These are phyloP conservation scores for Chaetomiaceae sp. DNA, from an alignment of 2,329 filamentous ascomycete species.

Conservation along the genomic window DNA sequence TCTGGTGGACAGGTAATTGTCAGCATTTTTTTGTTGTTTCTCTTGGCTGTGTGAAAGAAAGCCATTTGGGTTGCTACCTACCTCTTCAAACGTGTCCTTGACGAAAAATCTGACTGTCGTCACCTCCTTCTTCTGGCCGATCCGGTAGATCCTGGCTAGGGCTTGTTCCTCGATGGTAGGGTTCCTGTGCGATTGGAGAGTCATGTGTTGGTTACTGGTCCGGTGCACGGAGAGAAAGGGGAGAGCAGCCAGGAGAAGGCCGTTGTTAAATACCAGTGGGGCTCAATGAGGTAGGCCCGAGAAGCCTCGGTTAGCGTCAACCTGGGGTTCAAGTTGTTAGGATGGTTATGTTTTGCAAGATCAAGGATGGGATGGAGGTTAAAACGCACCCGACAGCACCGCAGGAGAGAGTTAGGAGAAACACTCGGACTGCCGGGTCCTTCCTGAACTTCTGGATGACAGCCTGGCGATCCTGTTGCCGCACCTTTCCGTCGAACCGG, in stretches of 20 bases:
- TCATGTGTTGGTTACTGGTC: no score
- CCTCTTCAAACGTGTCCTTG: slow-evolving; percentile 29
- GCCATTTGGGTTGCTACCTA: not conserved
- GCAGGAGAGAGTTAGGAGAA: slow-evolving; percentile 47
- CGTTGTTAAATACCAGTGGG: slow-evolving; percentile 38
- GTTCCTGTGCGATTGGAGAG: slow-evolving; percentile 22
- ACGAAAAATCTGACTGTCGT: slow-evolving; percentile 28
- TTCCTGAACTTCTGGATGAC: slow-evolving; percentile 38
- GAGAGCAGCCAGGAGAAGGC: not conserved
- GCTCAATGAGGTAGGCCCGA: slow-evolving; percentile 46
- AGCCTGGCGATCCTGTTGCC: slow-evolving; percentile 36
- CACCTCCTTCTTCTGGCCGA: slow-evolving; percentile 28
- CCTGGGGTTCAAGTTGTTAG: slow-evolving; percentile 24
- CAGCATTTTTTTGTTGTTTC: no score
- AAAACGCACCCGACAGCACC: slow-evolving; percentile 45
- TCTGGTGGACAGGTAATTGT: no score
- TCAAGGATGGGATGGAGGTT: not conserved
- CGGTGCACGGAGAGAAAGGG: no score
- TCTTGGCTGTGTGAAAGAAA: not conserved
- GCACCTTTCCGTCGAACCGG: slow-evolving; percentile 45
- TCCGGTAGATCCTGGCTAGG: slow-evolving; percentile 28
- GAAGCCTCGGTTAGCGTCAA: slow-evolving; percentile 45
- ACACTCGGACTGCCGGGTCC: slow-evolving; percentile 36
- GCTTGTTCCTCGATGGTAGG: slow-evolving; percentile 31
- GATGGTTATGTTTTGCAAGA: not conserved